Conservation (phyloP, 2,329 filamentous ascomycete species). For the Leptographium flavum region DNA sequence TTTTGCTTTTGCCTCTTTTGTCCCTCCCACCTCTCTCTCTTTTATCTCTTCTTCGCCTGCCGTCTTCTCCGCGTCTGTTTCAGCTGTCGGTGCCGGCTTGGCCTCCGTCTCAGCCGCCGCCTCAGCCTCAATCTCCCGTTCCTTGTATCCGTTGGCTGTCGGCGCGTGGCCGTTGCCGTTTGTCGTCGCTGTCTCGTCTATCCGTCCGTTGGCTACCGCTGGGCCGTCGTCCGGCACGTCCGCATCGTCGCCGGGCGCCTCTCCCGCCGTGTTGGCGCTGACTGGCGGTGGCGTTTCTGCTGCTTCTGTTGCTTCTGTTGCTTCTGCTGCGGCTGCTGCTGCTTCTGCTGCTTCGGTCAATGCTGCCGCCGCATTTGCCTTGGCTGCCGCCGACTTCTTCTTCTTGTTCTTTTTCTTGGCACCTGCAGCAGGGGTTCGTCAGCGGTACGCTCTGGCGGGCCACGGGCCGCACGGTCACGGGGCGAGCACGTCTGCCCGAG, state of each 20-base stretch:
- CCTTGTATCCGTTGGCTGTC: slow-evolving; percentile 11
- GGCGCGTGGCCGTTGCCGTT: slow-evolving; percentile 8
- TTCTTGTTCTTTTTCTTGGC: slow-evolving; percentile 47
- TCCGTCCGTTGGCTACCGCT: not conserved
- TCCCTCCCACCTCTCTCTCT: too few relatives aligned
- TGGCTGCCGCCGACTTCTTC: slow-evolving; percentile 37
- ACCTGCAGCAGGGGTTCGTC: slow-evolving; percentile 18
- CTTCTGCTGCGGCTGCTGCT: slow-evolving; percentile 10
- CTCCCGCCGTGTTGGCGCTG: slow-evolving; percentile 7
- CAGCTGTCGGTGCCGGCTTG: slow-evolving; percentile 20
- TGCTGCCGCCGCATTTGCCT: slow-evolving; percentile 23
- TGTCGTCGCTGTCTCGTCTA: slow-evolving; percentile 3
- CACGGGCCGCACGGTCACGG: not conserved
- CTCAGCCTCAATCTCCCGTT: slow-evolving; percentile 5
- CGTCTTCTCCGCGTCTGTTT: slow-evolving; percentile 10
- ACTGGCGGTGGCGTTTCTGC: slow-evolving; percentile 1
- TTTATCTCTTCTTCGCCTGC: slow-evolving; percentile 8
- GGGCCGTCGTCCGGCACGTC: not conserved
- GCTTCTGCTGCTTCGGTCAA: too few relatives aligned
- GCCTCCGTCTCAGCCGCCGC: slow-evolving; percentile 22
- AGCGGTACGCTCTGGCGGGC: not conserved
- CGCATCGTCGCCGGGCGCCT: slow-evolving; percentile 15
- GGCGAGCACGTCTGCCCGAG: not conserved
- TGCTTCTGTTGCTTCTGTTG: slow-evolving; percentile 10
- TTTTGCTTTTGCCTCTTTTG: not conserved